These are phyloP conservation scores for Globisporangium barbulae DNA, from an alignment of 352 stramenopile genomes.

Conservation along the genomic window DNA sequence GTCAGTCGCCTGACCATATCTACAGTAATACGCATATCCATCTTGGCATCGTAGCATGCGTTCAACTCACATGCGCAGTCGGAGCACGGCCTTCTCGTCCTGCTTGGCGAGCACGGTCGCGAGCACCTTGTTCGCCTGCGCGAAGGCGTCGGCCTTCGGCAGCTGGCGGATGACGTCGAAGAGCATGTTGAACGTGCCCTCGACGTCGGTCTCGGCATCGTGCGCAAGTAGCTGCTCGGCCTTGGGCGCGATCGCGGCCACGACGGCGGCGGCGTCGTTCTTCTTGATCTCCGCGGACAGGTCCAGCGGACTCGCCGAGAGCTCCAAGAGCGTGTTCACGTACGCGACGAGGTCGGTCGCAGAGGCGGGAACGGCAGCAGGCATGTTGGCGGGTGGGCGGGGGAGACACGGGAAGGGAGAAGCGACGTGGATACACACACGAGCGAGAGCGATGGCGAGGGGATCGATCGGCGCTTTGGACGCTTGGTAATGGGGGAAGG, in stretches of 20 bases:
- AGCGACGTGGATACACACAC: background rate
- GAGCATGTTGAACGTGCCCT: constrained; percentile 68
- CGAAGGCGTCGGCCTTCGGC: constrained; percentile 23
- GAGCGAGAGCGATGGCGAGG: background rate
- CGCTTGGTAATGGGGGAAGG: background rate
- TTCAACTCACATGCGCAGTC: constrained; percentile 59
- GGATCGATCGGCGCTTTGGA: constrained; percentile 1
- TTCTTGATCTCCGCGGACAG: constrained; percentile 63
- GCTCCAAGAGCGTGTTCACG: constrained; percentile 74
- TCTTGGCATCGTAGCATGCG: background rate
- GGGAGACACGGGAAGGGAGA: background rate
- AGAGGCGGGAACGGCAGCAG: constrained; percentile 9
- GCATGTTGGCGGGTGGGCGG: background rate
- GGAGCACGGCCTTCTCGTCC: constrained; percentile 61
- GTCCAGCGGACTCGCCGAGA: constrained; percentile 32
- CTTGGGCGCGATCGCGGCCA: constrained; percentile 47
- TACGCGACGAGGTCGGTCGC: constrained; percentile 70
- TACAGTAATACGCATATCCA: background rate
- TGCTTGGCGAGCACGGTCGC: constrained; percentile 36
- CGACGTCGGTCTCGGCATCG: constrained; percentile 73
- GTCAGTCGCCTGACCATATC: background rate
- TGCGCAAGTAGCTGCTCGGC: constrained; percentile 56
- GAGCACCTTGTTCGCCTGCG: constrained; percentile 47
- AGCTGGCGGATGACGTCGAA: constrained; percentile 51
- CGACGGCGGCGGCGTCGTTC: constrained; percentile 44